Conservation (phyloP, 306 rosid species). For the Leucaena leucocephala region DNA sequence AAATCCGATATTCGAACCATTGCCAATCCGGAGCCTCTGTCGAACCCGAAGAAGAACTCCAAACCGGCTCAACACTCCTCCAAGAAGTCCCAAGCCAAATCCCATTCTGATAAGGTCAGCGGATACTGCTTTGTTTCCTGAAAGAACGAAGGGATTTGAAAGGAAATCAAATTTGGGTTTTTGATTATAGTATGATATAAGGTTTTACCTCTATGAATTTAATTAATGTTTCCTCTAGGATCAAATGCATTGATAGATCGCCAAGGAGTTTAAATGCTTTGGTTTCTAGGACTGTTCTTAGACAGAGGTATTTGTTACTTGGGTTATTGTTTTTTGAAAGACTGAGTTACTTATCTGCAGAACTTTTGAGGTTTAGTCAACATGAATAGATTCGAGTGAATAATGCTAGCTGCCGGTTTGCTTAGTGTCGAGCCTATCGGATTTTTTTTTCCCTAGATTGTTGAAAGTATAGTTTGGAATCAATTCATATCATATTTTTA, state of each 20-base stretch:
- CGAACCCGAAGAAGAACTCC: conserved; percentile 55
- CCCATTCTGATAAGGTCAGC: conserved; percentile 78
- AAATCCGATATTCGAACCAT: conserved; percentile 78
- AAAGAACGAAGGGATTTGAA: conserved; percentile 1
- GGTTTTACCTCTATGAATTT: neutral
- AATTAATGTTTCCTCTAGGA: neutral
- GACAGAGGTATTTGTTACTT: neutral
- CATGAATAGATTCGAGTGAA: conserved; percentile 13
- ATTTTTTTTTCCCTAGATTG: neutral
- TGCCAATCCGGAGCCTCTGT: conserved; percentile 55
- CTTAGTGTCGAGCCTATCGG: conserved; percentile 3
- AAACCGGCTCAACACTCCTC: conserved; percentile 48
- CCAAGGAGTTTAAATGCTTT: neutral
- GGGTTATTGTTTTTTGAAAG: neutral
- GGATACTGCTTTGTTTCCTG: conserved; percentile 18
- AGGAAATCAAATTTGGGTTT: conserved; percentile 3
- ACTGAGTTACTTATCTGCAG: neutral
- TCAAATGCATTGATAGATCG: conserved; percentile 9
- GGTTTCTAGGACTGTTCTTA: neutral
- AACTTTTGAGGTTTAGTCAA: neutral
- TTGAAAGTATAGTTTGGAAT: neutral
- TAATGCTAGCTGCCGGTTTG: conserved; percentile 6
- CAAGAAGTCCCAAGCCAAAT: conserved; percentile 65
- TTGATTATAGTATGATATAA: neutral
- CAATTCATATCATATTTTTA: neutral